Evolutionary conservation across 352 stramenopile species (phyloP), one percentile per base, ranked within the genome.

Genomic region (Phytophthora lateralis): DNA sequence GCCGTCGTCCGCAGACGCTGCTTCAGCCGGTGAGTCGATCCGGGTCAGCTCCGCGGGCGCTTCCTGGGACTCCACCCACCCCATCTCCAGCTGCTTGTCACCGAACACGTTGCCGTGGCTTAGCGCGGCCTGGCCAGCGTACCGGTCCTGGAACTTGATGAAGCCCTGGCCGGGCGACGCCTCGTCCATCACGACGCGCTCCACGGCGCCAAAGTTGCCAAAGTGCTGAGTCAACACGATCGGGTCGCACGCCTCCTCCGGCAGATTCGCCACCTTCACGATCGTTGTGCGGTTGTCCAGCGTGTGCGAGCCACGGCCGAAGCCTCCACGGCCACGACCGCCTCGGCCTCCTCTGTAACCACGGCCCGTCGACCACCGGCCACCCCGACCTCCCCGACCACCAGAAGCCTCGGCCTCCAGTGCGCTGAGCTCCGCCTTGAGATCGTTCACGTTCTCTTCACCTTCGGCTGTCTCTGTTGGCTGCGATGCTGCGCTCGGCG

Each of bases 241-340:
- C 17, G 80, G 64, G 49, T 94, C 84, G 6, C 83, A 73, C n/a
- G 83, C 80, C 30, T 89, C 87, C 32, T 92, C 83, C 0, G 85
- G 85, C 18, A 94, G 50, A 32, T 91, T 89, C 26, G 67, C 77
- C 42, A 96, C 75, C 48, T 89, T 85, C 9, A 96, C 80, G 46
- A 93, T 91, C 43, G 83, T 93, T 17, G 87, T 94, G 45, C 87
- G 87, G 60, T 94, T 94, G 61, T 96, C 87, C 43, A 96, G 64
- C 1, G 86, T 82, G 58, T 93, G 71, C 12, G 84, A 90, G 20
- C 75, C 66, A 18, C 53, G 55, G 24, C 62, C 66, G 43, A 56
- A 83, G n/a, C 78, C 77, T 58, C 76, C 68, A 38, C 73, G 64
- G 6, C 79, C 78, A 24, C 83, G 77, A 34, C 74, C 75, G 15